These are phyloP conservation scores for Linderniella brevidens DNA, from an alignment of 257 asterid genomes.

Conservation along the genomic window DNA sequence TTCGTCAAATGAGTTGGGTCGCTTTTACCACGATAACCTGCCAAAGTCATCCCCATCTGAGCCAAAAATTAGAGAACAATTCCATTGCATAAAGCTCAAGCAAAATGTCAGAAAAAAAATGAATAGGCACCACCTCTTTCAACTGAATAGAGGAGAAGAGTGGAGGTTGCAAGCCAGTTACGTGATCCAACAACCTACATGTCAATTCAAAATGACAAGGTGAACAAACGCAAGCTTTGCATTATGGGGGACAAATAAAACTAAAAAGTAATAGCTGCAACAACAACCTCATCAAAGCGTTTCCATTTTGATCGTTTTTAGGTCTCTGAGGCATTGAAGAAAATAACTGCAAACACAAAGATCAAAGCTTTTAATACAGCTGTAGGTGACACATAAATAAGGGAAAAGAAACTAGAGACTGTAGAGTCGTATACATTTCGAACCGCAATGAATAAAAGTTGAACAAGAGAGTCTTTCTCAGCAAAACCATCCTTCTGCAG, in stretches of 20 bases:
- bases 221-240: too few species aligned
- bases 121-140: constrained; percentile 36
- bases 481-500: constrained; percentile 21
- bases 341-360: constrained; percentile 44
- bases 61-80: not conserved
- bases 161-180: constrained; percentile 36
- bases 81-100: constrained; percentile 41
- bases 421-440: constrained; percentile 26
- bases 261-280: constrained; percentile 5
- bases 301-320: constrained; percentile 32
- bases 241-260: too few species aligned
- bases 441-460: constrained; percentile 34
- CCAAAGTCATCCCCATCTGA: too few species aligned
- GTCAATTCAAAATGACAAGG: not conserved
- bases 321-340: constrained; percentile 34
- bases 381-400: not conserved
- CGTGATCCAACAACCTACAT: constrained; percentile 45
- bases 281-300: constrained; percentile 36
- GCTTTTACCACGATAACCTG: constrained; percentile 4
- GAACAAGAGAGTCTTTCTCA: constrained; percentile 43
- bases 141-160: constrained; percentile 51
- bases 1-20: constrained; percentile 14
- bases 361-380: constrained; percentile 3
- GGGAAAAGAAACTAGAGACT: not conserved
- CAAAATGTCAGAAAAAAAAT: constrained; percentile 11